phyloP scores from a whole-genome alignment of 495 filamentous ascomycete genomes.

The Aspergillus sclerotioniger region DNA sequence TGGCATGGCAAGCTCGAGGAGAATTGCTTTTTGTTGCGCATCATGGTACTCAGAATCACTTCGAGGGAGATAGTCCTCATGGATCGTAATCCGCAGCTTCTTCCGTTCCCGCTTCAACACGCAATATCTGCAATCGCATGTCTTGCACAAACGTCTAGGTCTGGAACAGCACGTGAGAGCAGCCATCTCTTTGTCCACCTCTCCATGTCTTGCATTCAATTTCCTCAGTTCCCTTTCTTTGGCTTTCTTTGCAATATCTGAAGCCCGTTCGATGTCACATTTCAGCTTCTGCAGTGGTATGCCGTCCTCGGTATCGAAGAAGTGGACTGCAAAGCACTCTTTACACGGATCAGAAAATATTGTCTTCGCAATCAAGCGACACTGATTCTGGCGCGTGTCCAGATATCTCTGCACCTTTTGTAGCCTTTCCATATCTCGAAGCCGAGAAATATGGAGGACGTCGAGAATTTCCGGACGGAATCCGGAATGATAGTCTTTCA shows the following conservation, averaged over 20 bases:
- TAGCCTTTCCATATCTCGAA: conserved; percentile 42
- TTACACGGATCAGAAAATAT: conserved; percentile 40
- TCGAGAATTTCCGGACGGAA: conserved; percentile 48
- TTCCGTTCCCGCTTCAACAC: not conserved
- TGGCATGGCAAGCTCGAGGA: conserved; percentile 58
- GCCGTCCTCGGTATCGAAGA: conserved; percentile 29
- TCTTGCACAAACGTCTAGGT: not conserved
- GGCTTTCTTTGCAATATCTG: conserved; percentile 20
- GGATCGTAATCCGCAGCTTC: conserved; percentile 43
- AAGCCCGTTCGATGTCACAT: conserved; percentile 27
- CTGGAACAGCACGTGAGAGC: conserved; percentile 26
- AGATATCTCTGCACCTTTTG: conserved; percentile 30
- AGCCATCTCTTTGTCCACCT: conserved; percentile 28
- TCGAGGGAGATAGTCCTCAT: conserved; percentile 60
- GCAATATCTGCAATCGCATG: not conserved
- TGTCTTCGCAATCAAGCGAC: conserved; percentile 15
- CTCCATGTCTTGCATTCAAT: conserved; percentile 34
- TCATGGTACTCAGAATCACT: not conserved
- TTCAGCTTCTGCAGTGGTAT: conserved; percentile 26
- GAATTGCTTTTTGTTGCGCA: conserved; percentile 30
- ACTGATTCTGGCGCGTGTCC: conserved; percentile 18
- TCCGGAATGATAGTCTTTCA: conserved; percentile 49
- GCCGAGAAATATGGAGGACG: conserved; percentile 40
- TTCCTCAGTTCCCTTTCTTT: conserved; percentile 36
- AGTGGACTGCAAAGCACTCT: conserved; percentile 43